Conservation (phyloP, 208 protist genomes). For the Borovskyia barvae region DNA sequence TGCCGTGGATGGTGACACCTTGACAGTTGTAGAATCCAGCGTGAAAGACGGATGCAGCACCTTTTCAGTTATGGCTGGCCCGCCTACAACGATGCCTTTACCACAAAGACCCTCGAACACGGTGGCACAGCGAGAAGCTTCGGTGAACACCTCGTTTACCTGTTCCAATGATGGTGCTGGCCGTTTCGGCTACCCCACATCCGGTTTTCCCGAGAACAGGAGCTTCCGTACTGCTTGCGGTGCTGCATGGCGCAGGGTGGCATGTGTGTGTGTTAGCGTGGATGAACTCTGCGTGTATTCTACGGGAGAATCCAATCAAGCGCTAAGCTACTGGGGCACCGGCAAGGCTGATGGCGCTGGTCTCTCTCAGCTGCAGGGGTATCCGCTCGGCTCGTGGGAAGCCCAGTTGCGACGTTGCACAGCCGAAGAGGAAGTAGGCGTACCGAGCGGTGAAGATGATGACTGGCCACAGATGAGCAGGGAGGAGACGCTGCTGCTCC, state of each 20-base stretch:
- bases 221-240: not conserved
- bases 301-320: conserved; percentile 43
- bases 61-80: conserved; percentile 62
- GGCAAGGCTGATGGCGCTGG: no score
- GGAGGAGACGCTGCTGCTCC: conserved; percentile 3
- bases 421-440: not conserved
- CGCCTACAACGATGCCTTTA: conserved; percentile 19
- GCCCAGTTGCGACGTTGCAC: not conserved
- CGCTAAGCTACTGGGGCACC: conserved; percentile 14
- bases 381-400: not conserved
- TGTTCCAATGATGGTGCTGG: no score
- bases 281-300: conserved; percentile 78
- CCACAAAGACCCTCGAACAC: not conserved
- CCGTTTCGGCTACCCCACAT: not conserved
- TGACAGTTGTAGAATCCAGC: conserved; percentile 47
- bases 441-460: no score
- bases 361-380: not conserved
- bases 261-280: conserved; percentile 65
- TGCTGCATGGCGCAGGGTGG: conserved; percentile 30
- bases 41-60: conserved; percentile 70
- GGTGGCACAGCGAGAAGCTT: not conserved
- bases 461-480: not conserved
- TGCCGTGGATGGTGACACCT: conserved; percentile 42
- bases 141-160: not conserved
- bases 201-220: no score